Evolutionary conservation across 1,139 yeast species (phyloP).

Genomic region (Debaryomyces subglobosus): DNA sequence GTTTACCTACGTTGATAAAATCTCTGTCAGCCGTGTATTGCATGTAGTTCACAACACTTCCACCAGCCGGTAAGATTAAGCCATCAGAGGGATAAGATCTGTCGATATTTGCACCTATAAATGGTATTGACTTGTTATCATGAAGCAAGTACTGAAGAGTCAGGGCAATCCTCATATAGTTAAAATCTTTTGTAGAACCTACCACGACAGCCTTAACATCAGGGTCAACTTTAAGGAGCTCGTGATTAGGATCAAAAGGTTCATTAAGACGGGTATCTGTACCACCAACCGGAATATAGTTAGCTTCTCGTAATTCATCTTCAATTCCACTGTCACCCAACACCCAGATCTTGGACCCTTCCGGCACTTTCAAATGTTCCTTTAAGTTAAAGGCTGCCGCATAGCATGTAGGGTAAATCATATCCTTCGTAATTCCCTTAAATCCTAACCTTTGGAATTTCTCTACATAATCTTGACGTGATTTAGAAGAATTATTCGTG

Average conservation of each 20-base stretch:
- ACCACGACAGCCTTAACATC: conserved; percentile 46
- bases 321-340: conserved; percentile 84
- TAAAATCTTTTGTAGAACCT: conserved; percentile 43
- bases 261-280: conserved; percentile 47
- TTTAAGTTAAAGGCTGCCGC: conserved; percentile 35
- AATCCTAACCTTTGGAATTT: conserved; percentile 40
- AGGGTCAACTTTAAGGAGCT: conserved; percentile 45
- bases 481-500: conserved; percentile 45
- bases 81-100: conserved; percentile 44
- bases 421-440: conserved; percentile 29
- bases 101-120: conserved; percentile 46
- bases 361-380: conserved; percentile 27
- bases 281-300: conserved; percentile 77
- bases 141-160: conserved; percentile 44
- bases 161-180: conserved; percentile 41
- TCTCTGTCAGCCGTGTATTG: conserved; percentile 37
- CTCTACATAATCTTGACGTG: conserved; percentile 34
- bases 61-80: conserved; percentile 44
- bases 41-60: conserved; percentile 45
- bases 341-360: conserved; percentile 69
- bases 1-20: conserved; percentile 43
- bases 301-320: conserved; percentile 68
- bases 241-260: conserved; percentile 44
- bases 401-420: conserved; percentile 43
- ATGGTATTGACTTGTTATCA: conserved; percentile 35